These are phyloP conservation scores for Penicillium vulpinum DNA, from an alignment of 2,329 filamentous ascomycete genomes.

Conservation along the genomic window DNA sequence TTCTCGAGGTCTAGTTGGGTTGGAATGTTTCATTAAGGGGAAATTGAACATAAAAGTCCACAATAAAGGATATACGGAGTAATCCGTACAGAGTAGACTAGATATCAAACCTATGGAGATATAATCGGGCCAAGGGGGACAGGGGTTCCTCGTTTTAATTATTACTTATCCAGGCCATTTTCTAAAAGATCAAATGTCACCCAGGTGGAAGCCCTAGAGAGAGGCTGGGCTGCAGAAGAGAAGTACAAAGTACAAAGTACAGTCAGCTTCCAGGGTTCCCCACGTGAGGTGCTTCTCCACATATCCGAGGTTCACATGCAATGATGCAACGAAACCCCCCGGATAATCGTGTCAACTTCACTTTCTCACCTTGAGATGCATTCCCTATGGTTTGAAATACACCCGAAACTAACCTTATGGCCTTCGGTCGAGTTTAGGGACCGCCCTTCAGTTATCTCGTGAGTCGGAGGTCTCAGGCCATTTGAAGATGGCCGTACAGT, in stretches of 20 bases:
- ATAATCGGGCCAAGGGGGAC: background rate
- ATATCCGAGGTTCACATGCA: constrained; percentile 32
- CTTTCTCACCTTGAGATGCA: constrained; percentile 1
- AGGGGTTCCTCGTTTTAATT: background rate
- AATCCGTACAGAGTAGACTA: background rate
- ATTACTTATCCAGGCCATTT: background rate
- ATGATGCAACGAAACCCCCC: constrained; percentile 25
- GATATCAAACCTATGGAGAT: background rate
- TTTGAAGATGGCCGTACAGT: constrained; percentile 76
- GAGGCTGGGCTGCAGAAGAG: background rate
- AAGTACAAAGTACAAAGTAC: too few relatives aligned
- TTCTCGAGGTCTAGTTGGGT: background rate
- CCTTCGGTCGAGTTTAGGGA: background rate
- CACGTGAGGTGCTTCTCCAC: constrained; percentile 23
- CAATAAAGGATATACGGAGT: background rate
- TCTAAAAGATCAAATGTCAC: background rate
- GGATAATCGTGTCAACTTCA: background rate
- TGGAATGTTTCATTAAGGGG: background rate
- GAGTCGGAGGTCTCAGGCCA: constrained; percentile 7
- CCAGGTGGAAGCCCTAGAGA: background rate
- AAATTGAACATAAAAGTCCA: background rate
- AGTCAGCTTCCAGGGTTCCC: constrained; percentile 13
- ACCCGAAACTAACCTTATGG: background rate
- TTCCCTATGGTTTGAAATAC: background rate
- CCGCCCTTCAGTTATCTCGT: background rate